Base-by-base conservation (phyloP, 2,329 filamentous ascomycete species). In the Sclerotinia glacialis region DNA sequence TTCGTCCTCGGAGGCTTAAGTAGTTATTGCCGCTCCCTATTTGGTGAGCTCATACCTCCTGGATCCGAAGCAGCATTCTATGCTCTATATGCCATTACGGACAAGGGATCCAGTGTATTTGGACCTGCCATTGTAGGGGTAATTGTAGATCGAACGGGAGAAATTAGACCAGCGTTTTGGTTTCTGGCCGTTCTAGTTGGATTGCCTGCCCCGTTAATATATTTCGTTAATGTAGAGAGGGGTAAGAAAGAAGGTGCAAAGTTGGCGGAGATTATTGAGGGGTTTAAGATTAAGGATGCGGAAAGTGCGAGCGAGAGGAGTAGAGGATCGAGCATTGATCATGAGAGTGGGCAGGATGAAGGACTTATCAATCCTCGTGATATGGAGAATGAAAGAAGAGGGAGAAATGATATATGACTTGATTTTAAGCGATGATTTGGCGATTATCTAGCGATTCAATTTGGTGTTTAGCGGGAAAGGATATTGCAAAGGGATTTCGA, bases 71-170 rank as follows among this genome's bases (percentile, higher is more conserved):
- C 95, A 0, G 93, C 94, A 0, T 99, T 99, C 76, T 98, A 72
- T 60, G 72, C 72, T 0, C 82, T 99, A 1, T 99, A 98, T 76
- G 95, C 95, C 46, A 97, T 98, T 70, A 98, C 95, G 1, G 94
- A 99, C 78, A 99, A 99, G 77, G 93, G 94, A 1, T 95, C 91
- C 37, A 96, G 92, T 75, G 84, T 97, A 1, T 96, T 99, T 77
- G 95, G 95, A 0, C 95, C 95, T 0, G 90, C 92, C 0, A 92
- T 99, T 75, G 94, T 98, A 0, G 95, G 93, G 0, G 86, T 88
- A 12, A 96, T 99, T 71, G 97, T 96, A 16, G 93, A 97, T 78
- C 85, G 82, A 56, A 89, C 89, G 37, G 91, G 90, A 3, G 86
- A 89, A 71, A 93, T 94, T 69, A 83, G 91, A 52, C 90, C 90